Conservation (phyloP, 2,329 filamentous ascomycete genomes). For the Allantophomopsis cytisporea region DNA sequence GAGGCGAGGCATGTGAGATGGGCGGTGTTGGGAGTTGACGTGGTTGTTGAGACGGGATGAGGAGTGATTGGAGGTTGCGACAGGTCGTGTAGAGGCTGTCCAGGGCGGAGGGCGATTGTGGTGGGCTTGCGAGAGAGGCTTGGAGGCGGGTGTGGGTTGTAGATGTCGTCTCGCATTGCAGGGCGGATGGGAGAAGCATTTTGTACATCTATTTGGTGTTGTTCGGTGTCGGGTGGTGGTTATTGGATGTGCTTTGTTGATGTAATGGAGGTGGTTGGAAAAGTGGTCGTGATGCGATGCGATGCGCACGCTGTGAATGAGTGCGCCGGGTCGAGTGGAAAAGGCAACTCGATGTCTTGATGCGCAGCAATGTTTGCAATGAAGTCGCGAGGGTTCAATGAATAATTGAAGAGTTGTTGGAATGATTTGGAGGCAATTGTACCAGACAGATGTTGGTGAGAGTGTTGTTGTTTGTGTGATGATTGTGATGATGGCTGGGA, state of each 20-base stretch:
- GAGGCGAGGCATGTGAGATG: conserved; percentile 18
- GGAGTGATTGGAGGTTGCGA: conserved; percentile 45
- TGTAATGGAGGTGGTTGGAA: background rate
- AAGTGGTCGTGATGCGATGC: background rate
- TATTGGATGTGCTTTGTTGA: background rate
- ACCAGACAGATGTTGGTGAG: too few species aligned
- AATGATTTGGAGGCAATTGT: too few species aligned
- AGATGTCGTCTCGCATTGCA: conserved; percentile 34
- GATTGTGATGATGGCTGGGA: too few species aligned
- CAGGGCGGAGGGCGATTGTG: conserved; percentile 30
- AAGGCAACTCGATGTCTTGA: too few species aligned
- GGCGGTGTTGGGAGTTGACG: conserved; percentile 40
- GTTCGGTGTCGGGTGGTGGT: background rate
- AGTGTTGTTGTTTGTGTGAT: too few species aligned
- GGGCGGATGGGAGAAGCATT: conserved; percentile 46
- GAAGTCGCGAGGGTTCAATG: too few species aligned
- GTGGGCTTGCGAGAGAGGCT: conserved; percentile 37
- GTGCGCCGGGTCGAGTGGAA: too few species aligned
- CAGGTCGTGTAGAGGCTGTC: conserved; percentile 44
- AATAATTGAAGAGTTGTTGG: too few species aligned
- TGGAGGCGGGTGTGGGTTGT: conserved; percentile 23
- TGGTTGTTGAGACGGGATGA: conserved; percentile 22
- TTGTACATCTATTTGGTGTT: conserved; percentile 5
- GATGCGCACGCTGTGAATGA: too few species aligned
- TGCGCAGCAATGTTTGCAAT: too few species aligned